Conservation (phyloP, 2,329 filamentous ascomycete species). For the Fusarium chlamydosporum region DNA sequence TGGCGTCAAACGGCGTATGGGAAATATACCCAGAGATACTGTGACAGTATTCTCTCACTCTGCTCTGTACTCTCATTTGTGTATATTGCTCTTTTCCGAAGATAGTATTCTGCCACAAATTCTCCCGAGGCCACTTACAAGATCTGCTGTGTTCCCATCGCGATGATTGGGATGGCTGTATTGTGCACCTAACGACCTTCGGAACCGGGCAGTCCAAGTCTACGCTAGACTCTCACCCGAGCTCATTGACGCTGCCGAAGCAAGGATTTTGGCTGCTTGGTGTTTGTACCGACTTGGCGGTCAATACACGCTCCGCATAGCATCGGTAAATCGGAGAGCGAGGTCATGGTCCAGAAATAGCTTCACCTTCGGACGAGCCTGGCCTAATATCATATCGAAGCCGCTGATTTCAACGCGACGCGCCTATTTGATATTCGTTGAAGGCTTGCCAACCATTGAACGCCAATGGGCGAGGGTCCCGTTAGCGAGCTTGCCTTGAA, state of each 20-base stretch:
- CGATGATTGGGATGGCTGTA: neutral
- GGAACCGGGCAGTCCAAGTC: neutral
- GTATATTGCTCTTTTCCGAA: neutral
- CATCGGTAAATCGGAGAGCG: neutral
- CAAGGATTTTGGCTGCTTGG: conserved; percentile 4
- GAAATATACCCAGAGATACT: conserved; percentile 39
- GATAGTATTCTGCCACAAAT: neutral
- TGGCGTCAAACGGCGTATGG: conserved; percentile 39
- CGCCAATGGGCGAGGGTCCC: conserved; percentile 34
- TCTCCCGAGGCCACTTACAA: neutral
- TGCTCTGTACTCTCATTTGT: conserved; percentile 10
- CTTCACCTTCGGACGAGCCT: neutral
- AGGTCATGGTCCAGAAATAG: conserved; percentile 3
- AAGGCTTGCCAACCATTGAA: conserved; percentile 3
- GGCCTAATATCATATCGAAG: conserved; percentile 8
- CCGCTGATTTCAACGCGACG: conserved; percentile 11
- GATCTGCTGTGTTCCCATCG: neutral
- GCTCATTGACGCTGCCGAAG: neutral
- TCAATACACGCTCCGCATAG: neutral
- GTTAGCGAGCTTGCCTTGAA: conserved; percentile 18
- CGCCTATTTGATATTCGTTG: conserved; percentile 2
- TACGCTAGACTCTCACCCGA: neutral
- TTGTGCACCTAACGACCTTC: neutral
- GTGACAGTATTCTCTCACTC: conserved; percentile 12
- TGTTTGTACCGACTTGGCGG: conserved; percentile 1